Percentiles rank a stretch among this genome's conserved stretches.
phyloP scores from a whole-genome alignment of 768 basidiomycete species.

The Rhizopogon sp. region DNA sequence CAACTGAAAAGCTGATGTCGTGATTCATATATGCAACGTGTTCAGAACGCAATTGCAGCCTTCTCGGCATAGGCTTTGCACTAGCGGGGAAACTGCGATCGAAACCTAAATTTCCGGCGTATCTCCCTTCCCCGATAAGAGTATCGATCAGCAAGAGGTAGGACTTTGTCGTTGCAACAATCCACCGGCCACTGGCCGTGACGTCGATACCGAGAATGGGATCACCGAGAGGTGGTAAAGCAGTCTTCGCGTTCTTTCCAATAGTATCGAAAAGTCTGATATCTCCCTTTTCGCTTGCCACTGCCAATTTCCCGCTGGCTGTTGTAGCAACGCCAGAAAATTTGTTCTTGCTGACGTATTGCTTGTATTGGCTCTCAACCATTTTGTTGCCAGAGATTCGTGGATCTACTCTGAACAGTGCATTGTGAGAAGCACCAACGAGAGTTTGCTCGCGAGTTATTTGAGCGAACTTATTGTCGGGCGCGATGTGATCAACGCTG shows the following conservation, averaged over 20 bases:
- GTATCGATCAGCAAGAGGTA: conserved; percentile 95
- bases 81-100: conserved; percentile 94
- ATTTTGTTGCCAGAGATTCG: conserved; percentile 89
- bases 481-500: conserved; percentile 83
- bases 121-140: conserved; percentile 86
- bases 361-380: conserved; percentile 93
- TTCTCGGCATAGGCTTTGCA: conserved; percentile 85
- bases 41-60: conserved; percentile 83
- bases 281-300: conserved; percentile 96
- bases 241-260: conserved; percentile 99
- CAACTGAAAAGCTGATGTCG: conserved; percentile 84
- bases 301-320: conserved; percentile 78
- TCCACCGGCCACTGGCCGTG: conserved; percentile 88
- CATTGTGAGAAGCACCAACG: conserved; percentile 90
- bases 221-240: conserved; percentile 90
- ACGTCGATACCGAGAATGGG: conserved; percentile 94
- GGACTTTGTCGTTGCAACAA: conserved; percentile 93
- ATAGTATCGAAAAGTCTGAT: conserved; percentile 92
- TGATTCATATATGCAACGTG: conserved; percentile 94
- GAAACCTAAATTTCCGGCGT: conserved; percentile 80
- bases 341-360: conserved; percentile 91
- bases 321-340: conserved; percentile 94
- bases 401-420: conserved; percentile 96
- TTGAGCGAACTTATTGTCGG: conserved; percentile 91
- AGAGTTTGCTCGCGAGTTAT: conserved; percentile 91